These are phyloP conservation scores for Penicillium silybi DNA, from an alignment of 495 filamentous ascomycete genomes.

Conservation along the genomic window DNA sequence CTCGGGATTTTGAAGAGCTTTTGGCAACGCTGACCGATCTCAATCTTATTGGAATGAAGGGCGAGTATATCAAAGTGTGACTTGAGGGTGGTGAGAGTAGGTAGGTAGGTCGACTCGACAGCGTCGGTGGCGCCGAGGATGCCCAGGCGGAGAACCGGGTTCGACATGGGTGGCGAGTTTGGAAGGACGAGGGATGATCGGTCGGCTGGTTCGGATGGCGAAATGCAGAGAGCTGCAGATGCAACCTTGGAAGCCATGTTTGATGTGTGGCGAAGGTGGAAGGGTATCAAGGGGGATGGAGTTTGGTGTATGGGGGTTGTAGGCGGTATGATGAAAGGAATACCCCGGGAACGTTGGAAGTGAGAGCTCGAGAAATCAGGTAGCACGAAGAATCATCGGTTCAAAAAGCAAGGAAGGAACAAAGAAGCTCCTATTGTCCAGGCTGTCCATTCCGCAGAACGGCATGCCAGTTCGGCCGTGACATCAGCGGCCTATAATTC, in stretches of 20 bases:
- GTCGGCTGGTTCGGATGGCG: background rate
- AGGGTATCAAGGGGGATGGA: background rate
- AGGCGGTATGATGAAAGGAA: background rate
- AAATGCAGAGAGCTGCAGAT: background rate
- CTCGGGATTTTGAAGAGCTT: constrained; percentile 8
- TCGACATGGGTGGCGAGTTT: constrained; percentile 13
- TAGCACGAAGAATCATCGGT: background rate
- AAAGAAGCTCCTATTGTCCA: background rate
- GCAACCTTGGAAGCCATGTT: background rate
- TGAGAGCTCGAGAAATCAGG: background rate
- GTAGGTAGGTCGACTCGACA: constrained; percentile 49
- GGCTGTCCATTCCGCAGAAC: background rate
- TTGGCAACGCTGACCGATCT: constrained; percentile 10
- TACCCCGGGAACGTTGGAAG: background rate
- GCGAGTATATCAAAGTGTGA: constrained; percentile 34
- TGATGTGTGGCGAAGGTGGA: background rate
- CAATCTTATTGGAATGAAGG: constrained; percentile 36
- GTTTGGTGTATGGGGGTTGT: background rate
- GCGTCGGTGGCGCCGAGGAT: constrained; percentile 45
- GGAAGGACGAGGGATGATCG: background rate
- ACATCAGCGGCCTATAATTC: constrained; percentile 8
- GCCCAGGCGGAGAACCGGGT: constrained; percentile 34
- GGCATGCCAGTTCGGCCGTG: constrained; percentile 1
- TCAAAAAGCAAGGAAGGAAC: background rate
- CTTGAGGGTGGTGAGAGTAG: constrained; percentile 38